Evolutionary conservation across 495 filamentous ascomycete genomes (phyloP).

Genomic region (Penicillium herquei): DNA sequence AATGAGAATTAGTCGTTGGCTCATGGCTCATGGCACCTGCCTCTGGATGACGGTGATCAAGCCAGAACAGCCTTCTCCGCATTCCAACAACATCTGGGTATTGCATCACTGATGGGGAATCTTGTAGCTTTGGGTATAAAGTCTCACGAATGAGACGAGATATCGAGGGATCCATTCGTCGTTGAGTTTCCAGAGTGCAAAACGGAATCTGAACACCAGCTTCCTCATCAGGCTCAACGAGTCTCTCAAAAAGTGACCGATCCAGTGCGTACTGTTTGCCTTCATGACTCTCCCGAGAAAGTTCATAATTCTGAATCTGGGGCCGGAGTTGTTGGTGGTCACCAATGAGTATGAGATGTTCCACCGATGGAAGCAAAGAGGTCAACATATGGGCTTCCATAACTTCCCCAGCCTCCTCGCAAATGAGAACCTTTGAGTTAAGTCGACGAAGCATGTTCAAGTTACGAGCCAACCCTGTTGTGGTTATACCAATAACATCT

Average conservation of each 20-base stretch:
- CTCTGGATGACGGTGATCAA: slow-evolving; percentile 64
- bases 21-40: slow-evolving; percentile 40
- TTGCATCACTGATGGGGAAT: slow-evolving; percentile 47
- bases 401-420: slow-evolving; percentile 79
- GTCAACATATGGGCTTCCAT: slow-evolving; percentile 69
- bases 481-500: slow-evolving; percentile 55
- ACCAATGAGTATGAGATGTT: slow-evolving; percentile 75
- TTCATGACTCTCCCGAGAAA: slow-evolving; percentile 55
- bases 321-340: slow-evolving; percentile 76
- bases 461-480: slow-evolving; percentile 68
- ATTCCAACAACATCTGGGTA: slow-evolving; percentile 67
- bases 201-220: slow-evolving; percentile 44
- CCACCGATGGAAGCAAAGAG: slow-evolving; percentile 63
- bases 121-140: slow-evolving; percentile 63
- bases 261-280: slow-evolving; percentile 62
- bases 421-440: slow-evolving; percentile 64
- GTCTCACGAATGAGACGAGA: slow-evolving; percentile 57
- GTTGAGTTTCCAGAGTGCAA: slow-evolving; percentile 60
- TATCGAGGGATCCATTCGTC: slow-evolving; percentile 77
- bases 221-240: slow-evolving; percentile 39
- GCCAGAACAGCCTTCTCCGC: slow-evolving; percentile 67
- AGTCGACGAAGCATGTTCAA: slow-evolving; percentile 60
- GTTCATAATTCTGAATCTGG: slow-evolving; percentile 62
- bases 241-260: slow-evolving; percentile 66
- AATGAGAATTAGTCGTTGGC: slow-evolving; percentile 54